Conservation (phyloP, 768 basidiomycete species). For the Boletus reticuloceps region DNA sequence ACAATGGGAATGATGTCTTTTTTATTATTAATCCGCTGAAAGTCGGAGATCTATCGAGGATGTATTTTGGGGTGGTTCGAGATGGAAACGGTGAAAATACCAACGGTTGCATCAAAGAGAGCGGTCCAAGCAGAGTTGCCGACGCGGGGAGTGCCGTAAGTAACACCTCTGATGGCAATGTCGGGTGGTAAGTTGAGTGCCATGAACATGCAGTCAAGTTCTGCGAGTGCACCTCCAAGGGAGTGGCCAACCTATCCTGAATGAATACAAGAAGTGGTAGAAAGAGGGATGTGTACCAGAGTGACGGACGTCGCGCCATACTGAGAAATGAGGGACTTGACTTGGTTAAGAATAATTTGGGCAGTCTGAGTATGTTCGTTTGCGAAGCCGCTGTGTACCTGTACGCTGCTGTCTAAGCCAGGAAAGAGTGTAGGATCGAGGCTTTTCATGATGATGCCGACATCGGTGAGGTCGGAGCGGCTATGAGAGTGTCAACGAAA, state of each 20-base stretch:
- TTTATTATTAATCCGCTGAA: slow-evolving; percentile 29
- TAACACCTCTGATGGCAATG: slow-evolving; percentile 32
- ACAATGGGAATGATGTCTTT: slow-evolving; percentile 55
- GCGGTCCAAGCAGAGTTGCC: slow-evolving; percentile 29
- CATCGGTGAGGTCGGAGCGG: slow-evolving; percentile 50
- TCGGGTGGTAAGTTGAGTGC: slow-evolving; percentile 44
- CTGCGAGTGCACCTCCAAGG: slow-evolving; percentile 51
- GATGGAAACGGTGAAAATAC: neutral
- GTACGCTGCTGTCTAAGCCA: slow-evolving; percentile 42
- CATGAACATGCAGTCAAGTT: slow-evolving; percentile 49
- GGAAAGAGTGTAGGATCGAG: slow-evolving; percentile 54
- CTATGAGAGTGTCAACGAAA: slow-evolving; percentile 26
- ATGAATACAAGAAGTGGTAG: neutral
- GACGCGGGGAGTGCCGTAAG: slow-evolving; percentile 31
- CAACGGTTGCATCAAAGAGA: slow-evolving; percentile 25
- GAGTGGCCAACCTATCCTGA: slow-evolving; percentile 44
- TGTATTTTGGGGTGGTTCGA: neutral
- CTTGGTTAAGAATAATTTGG: slow-evolving; percentile 40
- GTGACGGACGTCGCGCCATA: slow-evolving; percentile 41
- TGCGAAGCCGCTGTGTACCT: slow-evolving; percentile 55
- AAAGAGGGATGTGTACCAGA: slow-evolving; percentile 29
- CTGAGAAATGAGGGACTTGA: slow-evolving; percentile 37
- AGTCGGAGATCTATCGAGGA: slow-evolving; percentile 19
- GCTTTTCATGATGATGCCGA: slow-evolving; percentile 36
- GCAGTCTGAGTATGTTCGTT: slow-evolving; percentile 50